These are phyloP conservation scores for Fusarium sp. DNA, from an alignment of 2,329 filamentous ascomycete species.

Conservation along the genomic window DNA sequence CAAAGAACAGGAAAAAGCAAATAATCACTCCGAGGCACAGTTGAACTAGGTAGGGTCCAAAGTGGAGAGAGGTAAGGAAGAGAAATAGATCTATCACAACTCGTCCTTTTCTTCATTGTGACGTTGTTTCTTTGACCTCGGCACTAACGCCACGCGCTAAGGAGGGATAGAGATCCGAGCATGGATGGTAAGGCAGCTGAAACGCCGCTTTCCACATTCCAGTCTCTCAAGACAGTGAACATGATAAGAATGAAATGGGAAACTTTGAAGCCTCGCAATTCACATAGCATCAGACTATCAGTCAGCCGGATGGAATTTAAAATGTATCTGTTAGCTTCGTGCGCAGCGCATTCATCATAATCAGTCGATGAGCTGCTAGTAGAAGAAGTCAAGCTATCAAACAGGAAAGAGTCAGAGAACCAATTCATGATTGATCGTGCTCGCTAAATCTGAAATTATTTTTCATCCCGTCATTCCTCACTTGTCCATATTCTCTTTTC, in stretches of 20 bases:
- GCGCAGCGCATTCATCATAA: too few species aligned
- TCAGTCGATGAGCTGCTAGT: not conserved
- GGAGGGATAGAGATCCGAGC: constrained; percentile 10
- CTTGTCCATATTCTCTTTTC: constrained; percentile 13
- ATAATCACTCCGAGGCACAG: not conserved
- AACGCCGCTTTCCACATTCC: constrained; percentile 16
- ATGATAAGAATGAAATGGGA: not conserved
- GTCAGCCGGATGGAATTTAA: not conserved
- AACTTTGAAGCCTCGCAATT: not conserved
- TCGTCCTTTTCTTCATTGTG: not conserved
- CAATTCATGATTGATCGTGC: constrained; percentile 12
- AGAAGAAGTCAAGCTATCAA: not conserved
- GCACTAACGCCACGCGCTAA: constrained; percentile 14
- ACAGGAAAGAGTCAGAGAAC: not conserved
- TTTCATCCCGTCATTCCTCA: constrained; percentile 23
- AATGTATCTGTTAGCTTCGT: not conserved
- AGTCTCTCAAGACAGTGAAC: not conserved
- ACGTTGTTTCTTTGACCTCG: constrained; percentile 6
- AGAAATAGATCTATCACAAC: constrained; percentile 2
- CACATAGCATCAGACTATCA: not conserved
- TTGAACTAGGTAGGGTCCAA: constrained; percentile 5
- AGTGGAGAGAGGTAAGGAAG: constrained; percentile 1
- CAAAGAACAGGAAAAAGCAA: not conserved
- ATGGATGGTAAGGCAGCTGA: constrained; percentile 14
- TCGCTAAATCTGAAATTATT: constrained; percentile 16